phyloP scores from a whole-genome alignment of 2,329 filamentous ascomycete species.

The Ascochyta fabae region DNA sequence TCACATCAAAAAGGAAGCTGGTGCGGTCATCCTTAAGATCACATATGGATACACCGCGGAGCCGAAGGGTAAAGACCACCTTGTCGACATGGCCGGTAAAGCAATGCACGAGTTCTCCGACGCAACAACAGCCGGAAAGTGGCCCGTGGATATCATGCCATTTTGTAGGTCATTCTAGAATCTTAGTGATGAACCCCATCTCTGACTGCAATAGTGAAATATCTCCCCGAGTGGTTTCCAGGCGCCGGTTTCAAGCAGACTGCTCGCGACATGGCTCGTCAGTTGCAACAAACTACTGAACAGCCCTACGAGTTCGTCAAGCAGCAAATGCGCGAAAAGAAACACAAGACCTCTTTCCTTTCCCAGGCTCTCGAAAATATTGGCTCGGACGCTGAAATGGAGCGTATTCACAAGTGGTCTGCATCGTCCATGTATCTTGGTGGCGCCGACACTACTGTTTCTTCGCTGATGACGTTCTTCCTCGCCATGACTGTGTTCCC shows the following conservation, averaged over 20 bases:
- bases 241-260: constrained; percentile 55
- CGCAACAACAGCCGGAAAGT: constrained; percentile 52
- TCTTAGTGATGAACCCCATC: background rate
- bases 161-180: constrained; percentile 38
- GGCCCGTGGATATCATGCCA: constrained; percentile 57
- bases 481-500: constrained; percentile 61
- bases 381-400: constrained; percentile 40
- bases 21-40: constrained; percentile 37
- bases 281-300: constrained; percentile 42
- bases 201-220: constrained; percentile 35
- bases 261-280: constrained; percentile 47
- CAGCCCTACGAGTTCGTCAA: constrained; percentile 55
- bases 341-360: constrained; percentile 49
- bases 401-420: constrained; percentile 51
- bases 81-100: constrained; percentile 53
- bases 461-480: constrained; percentile 53
- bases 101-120: constrained; percentile 52
- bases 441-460: constrained; percentile 56
- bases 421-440: constrained; percentile 53
- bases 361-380: constrained; percentile 49
- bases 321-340: constrained; percentile 46
- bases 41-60: constrained; percentile 55
- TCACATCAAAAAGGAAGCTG: constrained; percentile 38
- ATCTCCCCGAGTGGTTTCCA: constrained; percentile 56
- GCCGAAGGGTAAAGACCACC: constrained; percentile 49